Base-by-base conservation (phyloP, 2,329 filamentous ascomycete species). In the Aspergillus jensenii region DNA sequence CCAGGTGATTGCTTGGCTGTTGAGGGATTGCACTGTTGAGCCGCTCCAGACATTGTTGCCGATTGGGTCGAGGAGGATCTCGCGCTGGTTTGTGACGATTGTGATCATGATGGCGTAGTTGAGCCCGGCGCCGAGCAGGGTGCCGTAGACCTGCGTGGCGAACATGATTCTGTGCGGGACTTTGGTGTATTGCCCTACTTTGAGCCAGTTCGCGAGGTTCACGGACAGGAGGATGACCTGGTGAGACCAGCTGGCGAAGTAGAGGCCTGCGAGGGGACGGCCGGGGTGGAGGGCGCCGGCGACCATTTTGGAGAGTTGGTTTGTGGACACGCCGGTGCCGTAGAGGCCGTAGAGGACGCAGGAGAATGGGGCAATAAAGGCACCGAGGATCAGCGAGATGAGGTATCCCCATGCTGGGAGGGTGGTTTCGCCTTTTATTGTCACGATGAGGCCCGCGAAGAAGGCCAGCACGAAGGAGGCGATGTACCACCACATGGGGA, bases 61-160 rank as follows among this genome's bases (percentile, higher is more conserved):
- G 50, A 82, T 72, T 5, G 72, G 71, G 41, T 78, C 67, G 3
- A 67, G 62, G 2, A 85, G 78, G 2, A 84, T 71, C 0, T 75
- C 80, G n/a, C 77, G 76, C 53, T 85, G 80, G 37, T 70, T 70
- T 4, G 64, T 74, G 1, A 85, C 80, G 40, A 85, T 84, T 12
- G 78, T 78, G 17, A 78, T 79, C 83, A 85, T 85, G 50, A 85
- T 76, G 11, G 76, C 80, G 56, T 84, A 85, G 71, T 82, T 83
- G 65, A 84, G 66, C 51, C 79, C 80, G 0, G 77, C 82, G 7
- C 83, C 83, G 0, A 85, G 71, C 1, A 85, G 64, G 0, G 82
- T 84, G 15, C 81, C 83, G 60, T 82, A 84, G 4, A 84, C 74
- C 35, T 85, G 83, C 0, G 81, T 84, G 5, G 78, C 62, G 62